phyloP scores from a whole-genome alignment of 352 stramenopile genomes.

The Phytophthora agathidicida region DNA sequence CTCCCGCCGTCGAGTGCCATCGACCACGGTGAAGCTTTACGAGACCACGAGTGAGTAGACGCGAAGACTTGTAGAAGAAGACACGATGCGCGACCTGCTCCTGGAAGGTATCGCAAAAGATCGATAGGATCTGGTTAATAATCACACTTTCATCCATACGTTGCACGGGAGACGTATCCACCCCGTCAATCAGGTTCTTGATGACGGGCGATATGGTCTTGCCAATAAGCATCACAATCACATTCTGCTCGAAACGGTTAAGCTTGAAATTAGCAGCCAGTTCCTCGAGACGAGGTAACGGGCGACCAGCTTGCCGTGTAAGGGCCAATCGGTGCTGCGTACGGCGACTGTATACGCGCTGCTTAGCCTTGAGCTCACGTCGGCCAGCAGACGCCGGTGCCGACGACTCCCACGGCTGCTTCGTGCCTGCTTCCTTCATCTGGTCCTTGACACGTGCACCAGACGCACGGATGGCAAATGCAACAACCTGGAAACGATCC shows the following conservation, averaged over 20 bases:
- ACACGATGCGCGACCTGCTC: constrained; percentile 86
- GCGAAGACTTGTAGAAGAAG: constrained; percentile 91
- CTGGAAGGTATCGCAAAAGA: constrained; percentile 91
- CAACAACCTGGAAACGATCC: constrained; percentile 89
- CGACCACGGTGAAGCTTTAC: constrained; percentile 82
- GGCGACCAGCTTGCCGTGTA: constrained; percentile 59
- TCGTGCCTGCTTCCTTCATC: constrained; percentile 90
- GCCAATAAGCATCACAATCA: constrained; percentile 91
- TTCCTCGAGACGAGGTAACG: constrained; percentile 78
- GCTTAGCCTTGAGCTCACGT: constrained; percentile 88
- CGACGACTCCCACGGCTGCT: constrained; percentile 80
- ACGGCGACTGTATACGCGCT: constrained; percentile 77
- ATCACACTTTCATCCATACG: constrained; percentile 91
- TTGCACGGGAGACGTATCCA: constrained; percentile 85
- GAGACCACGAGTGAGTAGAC: constrained; percentile 73
- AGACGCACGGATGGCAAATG: constrained; percentile 85
- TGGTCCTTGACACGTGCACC: constrained; percentile 87
- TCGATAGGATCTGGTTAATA: constrained; percentile 88
- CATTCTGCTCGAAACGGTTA: constrained; percentile 88
- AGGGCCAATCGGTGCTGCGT: constrained; percentile 67
- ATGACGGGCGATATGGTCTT: constrained; percentile 91
- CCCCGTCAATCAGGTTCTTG: constrained; percentile 87
- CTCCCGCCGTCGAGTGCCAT: constrained; percentile 83
- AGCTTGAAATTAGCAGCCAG: constrained; percentile 82
- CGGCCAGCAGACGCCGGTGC: constrained; percentile 63